phyloP scores from a whole-genome alignment of 2,329 filamentous ascomycete species.

The Cladosporium sp. region DNA sequence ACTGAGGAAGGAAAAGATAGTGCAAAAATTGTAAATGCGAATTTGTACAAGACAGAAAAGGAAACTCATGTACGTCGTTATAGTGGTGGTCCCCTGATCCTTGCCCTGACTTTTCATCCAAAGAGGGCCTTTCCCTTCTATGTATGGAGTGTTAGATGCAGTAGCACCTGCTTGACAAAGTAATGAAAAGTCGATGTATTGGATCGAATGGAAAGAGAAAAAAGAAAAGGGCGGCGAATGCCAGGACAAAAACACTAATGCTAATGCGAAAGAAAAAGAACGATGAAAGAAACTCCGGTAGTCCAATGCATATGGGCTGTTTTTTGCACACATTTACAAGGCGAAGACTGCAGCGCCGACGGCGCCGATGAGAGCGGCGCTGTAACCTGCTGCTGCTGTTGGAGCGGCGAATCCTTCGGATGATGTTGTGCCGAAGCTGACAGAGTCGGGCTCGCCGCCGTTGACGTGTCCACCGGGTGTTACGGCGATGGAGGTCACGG shows the following conservation, averaged over 20 bases:
- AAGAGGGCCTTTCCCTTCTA: not conserved
- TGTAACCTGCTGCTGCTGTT: conserved; percentile 32
- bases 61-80: not conserved
- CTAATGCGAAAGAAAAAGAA: not conserved
- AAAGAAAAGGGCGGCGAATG: not conserved
- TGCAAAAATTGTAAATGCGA: not conserved
- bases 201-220: not conserved
- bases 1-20: not conserved
- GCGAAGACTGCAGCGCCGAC: conserved; percentile 33
- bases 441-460: conserved; percentile 19
- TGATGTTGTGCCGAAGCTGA: conserved; percentile 24
- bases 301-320: not conserved
- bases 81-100: not conserved
- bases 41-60: not conserved
- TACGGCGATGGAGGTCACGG: conserved; percentile 51
- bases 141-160: not conserved
- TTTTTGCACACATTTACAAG: conserved; percentile 24
- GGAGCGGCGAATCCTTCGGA: conserved; percentile 26
- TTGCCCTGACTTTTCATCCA: not conserved
- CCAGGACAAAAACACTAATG: conserved; percentile 1
- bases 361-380: conserved; percentile 32
- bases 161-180: not conserved
- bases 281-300: not conserved
- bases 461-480: conserved; percentile 46
- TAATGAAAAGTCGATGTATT: not conserved